Base-by-base conservation (phyloP, 192 early-diverging fungal species). In the Entophlyctis luteolus region DNA sequence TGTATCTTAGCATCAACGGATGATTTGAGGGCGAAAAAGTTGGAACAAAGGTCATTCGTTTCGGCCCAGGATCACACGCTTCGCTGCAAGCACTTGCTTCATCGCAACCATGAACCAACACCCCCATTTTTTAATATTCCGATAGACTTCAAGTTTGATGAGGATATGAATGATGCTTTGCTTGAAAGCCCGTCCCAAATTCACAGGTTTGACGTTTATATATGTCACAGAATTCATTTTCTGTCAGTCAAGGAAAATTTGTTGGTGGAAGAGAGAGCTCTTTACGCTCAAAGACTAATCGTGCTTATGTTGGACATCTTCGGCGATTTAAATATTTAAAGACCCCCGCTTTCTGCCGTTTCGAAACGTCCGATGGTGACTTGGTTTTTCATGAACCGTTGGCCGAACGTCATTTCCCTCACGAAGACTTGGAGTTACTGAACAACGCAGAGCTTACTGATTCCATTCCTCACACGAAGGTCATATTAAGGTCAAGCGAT, bases 41-140 rank as follows among this genome's bases (percentile, higher is more conserved):
- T 68, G n/a, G 73, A 72, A 6, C 88, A 90, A 59, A 79, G 86
- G 46, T 70, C 71, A 4, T 89, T 82, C 75, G 75, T 91, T 47
- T 69, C 68, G 25, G 71, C 70, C 16, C 84, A 91, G 52, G 90
- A 91, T 65, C 57, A 82, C 6, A 89, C 87, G 2, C 42, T 77
- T 6, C 74, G 89, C 2, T 86, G 85, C 63, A 72, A 72, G 3
- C 83, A 85, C 67, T 42, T 78, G 62, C 89, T 50, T 86, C 47
- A 33, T 32, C 8, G 42, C 0, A 34, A 63, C 85, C n/a, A 8
- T 59, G 73, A 63, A 20, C 54, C 68, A n/a, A n/a, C n/a, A n/a
- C n/a, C n/a, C n/a, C n/a, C n/a, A n/a, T n/a, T n/a, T n/a, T n/a
- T n/a, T n/a, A 66, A 66, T 34, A 34, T 66, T 20, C 63, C 63